Base-by-base conservation (phyloP, 2,329 filamentous ascomycete genomes). In the Aspergillus texensis region DNA sequence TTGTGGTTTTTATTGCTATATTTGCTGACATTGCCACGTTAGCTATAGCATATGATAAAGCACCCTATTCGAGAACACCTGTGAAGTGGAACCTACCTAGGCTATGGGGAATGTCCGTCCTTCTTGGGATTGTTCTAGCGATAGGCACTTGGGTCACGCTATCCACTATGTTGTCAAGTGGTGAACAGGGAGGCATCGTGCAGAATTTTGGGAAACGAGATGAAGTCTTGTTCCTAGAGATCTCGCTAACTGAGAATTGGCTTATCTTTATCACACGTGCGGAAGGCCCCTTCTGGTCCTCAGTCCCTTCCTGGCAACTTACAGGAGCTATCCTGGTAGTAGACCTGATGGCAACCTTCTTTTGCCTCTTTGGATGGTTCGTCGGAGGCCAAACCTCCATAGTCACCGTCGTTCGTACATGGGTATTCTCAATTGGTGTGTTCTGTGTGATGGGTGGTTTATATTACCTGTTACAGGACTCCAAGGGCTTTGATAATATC, bases 51-150 rank as follows among this genome's bases (percentile, higher is more conserved):
- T 97, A 96, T 81, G 93, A 97, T 78, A 96, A 95, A 76, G 93
- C 93, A 58, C 92, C 92, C 19, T 96, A 89, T 85, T 93, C 91
- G 67, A 91, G 89, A 82, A 88, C 87, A 12, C 93, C 93, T 45
- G 93, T 96, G 79, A 96, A 96, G 84, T 97, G 93, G 93, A 96
- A 97, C 82, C 84, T 95, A 64, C 93, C 92, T 74, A 94, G 94
- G 84, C 89, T 96, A 55, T 97, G 93, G 93, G 93, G 92, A 72
- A 94, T 95, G 89, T 94, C 92, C 39, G 86, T 96, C 66, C 84
- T 94, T 21, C 89, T 96, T 68, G 93, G 93, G 74, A 78, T 93
- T 61, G 87, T 96, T 65, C 87, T 97, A 52, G 92, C 93, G 57
- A 77, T 91, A 68, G 93, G 92, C 75, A 94, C 92, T 73, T 96